These are phyloP conservation scores for Paramarasmius palmivorus DNA, from an alignment of 1,284 basidiomycete genomes.

Conservation along the genomic window DNA sequence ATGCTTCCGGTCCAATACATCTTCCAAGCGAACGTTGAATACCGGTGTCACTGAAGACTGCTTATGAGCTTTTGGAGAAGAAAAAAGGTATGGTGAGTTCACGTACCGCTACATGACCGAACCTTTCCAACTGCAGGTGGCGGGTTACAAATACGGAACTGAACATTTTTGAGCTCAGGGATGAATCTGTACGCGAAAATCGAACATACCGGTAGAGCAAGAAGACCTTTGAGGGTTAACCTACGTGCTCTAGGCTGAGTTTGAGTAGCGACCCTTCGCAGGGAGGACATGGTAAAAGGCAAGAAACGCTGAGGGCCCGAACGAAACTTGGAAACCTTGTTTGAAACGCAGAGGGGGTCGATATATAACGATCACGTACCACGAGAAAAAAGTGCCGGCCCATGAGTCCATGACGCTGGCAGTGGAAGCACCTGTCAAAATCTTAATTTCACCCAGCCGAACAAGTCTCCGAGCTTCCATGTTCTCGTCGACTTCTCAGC, in stretches of 20 bases:
- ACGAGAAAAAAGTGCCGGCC: no score
- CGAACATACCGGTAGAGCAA: constrained; percentile 47
- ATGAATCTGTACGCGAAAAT: not conserved
- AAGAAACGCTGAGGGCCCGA: not conserved
- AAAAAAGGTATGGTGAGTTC: constrained; percentile 1
- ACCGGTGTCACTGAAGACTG: constrained; percentile 50
- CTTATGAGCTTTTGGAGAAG: constrained; percentile 4
- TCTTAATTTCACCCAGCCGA: no score
- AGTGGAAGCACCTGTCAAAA: no score
- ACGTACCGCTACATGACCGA: constrained; percentile 55
- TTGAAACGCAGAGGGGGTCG: no score
- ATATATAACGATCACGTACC: no score
- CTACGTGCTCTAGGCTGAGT: constrained; percentile 50
- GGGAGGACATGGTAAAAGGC: constrained; percentile 14
- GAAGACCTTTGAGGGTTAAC: constrained; percentile 44
- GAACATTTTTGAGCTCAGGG: constrained; percentile 7
- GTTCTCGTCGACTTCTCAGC: no score
- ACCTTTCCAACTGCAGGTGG: constrained; percentile 67
- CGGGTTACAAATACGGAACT: constrained; percentile 68
- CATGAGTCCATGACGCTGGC: no score
- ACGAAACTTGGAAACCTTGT: no score
- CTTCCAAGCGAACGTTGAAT: constrained; percentile 62
- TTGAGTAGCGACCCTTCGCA: constrained; percentile 14
- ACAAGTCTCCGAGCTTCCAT: no score
- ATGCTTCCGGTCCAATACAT: constrained; percentile 69